Evolutionary conservation across 78 protist species (phyloP).

Genomic region (Dictyostelium firmibasis): DNA sequence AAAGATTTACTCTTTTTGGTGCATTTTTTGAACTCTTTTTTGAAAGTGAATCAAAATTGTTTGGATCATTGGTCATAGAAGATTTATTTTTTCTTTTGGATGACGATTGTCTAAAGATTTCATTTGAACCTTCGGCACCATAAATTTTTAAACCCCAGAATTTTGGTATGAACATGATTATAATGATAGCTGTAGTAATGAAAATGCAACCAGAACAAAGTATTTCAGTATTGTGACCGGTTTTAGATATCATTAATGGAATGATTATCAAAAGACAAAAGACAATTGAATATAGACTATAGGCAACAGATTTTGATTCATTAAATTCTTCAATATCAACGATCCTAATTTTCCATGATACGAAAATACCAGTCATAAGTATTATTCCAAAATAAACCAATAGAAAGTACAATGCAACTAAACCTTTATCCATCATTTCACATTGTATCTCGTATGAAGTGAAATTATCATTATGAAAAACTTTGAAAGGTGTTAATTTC

Average conservation of each 20-base stretch:
- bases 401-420: conserved; percentile 6
- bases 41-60: background rate
- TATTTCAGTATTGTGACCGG: background rate
- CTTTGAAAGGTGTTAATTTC: background rate
- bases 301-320: conserved; percentile 1
- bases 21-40: background rate
- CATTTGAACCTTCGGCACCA: conserved; percentile 12
- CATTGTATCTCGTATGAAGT: background rate
- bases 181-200: background rate
- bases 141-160: background rate
- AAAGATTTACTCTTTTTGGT: background rate
- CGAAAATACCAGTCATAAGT: conserved; percentile 15
- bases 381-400: conserved; percentile 27
- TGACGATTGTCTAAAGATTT: background rate
- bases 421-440: background rate
- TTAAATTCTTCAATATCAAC: conserved; percentile 56
- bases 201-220: conserved; percentile 5
- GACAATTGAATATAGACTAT: background rate
- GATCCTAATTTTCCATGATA: conserved; percentile 60
- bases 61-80: background rate
- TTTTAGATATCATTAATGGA: conserved; percentile 5
- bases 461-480: background rate
- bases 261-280: background rate
- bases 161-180: conserved; percentile 16
- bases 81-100: background rate